Percentiles rank a stretch among this genome's conserved stretches.
Conservation (phyloP, 2,329 filamentous ascomycete genomes). For the Zalaria sp. region DNA sequence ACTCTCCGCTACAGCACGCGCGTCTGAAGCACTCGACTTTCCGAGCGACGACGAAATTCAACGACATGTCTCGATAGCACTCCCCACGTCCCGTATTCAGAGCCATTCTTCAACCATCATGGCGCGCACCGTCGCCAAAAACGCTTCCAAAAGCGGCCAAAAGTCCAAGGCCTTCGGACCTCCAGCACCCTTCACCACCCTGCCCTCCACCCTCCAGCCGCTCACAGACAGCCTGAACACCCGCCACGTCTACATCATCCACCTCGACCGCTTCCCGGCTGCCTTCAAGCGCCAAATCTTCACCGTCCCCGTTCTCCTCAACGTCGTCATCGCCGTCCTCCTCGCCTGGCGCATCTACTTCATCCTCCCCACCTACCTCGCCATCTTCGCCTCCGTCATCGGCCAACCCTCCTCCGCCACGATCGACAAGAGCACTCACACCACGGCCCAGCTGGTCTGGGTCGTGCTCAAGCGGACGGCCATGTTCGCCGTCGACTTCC, state of each 20-base stretch:
- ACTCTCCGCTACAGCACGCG: no score
- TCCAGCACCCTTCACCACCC: conserved; percentile 48
- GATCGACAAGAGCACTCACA: conserved; percentile 43
- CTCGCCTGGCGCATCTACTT: conserved; percentile 55
- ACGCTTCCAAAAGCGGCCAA: neutral
- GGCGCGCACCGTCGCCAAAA: conserved; percentile 3
- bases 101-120: neutral
- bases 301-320: conserved; percentile 62
- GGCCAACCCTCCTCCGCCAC: conserved; percentile 54
- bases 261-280: conserved; percentile 59
- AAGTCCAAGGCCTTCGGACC: conserved; percentile 9
- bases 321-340: conserved; percentile 49
- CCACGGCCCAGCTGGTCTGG: conserved; percentile 41
- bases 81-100: no score
- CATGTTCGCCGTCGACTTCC: conserved; percentile 63
- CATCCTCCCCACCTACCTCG: conserved; percentile 60
- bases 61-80: no score
- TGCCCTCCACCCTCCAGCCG: conserved; percentile 46
- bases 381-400: conserved; percentile 48
- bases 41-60: no score
- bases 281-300: conserved; percentile 75
- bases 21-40: no score
- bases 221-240: conserved; percentile 54
- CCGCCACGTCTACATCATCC: conserved; percentile 66
- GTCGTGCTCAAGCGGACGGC: conserved; percentile 46